Evolutionary conservation across 805 yeast genomes (phyloP).

Genomic region (Schwanniomyces occidentalis): DNA sequence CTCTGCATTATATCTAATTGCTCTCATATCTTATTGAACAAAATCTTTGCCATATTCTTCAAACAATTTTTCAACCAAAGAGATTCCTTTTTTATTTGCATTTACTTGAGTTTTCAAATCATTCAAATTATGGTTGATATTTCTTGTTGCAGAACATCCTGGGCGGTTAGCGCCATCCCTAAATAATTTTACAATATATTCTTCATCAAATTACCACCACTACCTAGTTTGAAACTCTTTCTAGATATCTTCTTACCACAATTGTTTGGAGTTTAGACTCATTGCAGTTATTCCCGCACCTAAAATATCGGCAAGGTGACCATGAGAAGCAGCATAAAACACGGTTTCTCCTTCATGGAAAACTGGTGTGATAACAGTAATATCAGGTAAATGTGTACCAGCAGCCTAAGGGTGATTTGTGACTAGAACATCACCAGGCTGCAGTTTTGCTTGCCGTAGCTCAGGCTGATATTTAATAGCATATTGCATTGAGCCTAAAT

Average conservation of each 20-base stretch:
- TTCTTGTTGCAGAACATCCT: conserved; percentile 88
- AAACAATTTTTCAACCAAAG: conserved; percentile 58
- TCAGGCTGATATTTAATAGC: no score
- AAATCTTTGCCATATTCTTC: conserved; percentile 57
- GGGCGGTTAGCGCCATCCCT: conserved; percentile 78
- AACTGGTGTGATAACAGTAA: conserved; percentile 90
- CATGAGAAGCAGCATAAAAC: conserved; percentile 90
- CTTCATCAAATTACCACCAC: conserved; percentile 73
- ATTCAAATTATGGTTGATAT: conserved; percentile 78
- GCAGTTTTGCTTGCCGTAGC: conserved; percentile 29
- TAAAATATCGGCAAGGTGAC: conserved; percentile 97
- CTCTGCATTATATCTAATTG: conserved; percentile 37
- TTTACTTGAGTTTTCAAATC: conserved; percentile 60
- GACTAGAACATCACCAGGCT: conserved; percentile 32
- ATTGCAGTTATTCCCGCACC: conserved; percentile 90
- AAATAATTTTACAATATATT: conserved; percentile 59
- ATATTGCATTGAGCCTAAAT: conserved; percentile 82
- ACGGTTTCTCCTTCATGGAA: conserved; percentile 54
- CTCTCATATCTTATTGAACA: conserved; percentile 35
- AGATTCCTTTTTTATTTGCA: conserved; percentile 84
- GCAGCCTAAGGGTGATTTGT: conserved; percentile 43
- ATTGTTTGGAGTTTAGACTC: conserved; percentile 86
- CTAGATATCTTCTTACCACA: conserved; percentile 90
- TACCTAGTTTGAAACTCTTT: conserved; percentile 75
- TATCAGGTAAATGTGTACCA: conserved; percentile 49